Evolutionary conservation across 805 yeast species (phyloP).

Genomic region (Nakazawaea sp.): DNA sequence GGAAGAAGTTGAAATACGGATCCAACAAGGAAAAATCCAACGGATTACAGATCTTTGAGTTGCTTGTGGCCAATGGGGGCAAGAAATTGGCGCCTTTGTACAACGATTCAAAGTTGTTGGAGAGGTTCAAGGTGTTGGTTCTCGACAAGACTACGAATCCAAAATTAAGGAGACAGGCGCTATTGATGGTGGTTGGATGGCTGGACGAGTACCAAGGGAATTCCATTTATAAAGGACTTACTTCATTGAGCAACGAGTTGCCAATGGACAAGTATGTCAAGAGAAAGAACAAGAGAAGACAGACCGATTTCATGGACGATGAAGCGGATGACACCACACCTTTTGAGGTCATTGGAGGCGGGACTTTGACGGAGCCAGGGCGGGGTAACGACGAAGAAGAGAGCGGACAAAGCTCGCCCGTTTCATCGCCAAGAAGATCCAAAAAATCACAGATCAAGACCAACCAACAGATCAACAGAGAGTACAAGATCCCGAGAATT

Average conservation of each 20-base stretch:
- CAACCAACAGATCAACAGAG: slow-evolving; percentile 33
- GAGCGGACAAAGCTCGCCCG: background rate
- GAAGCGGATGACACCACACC: slow-evolving; percentile 37
- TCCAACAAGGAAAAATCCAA: slow-evolving; percentile 52
- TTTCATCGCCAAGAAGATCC: background rate
- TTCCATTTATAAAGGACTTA: slow-evolving; percentile 42
- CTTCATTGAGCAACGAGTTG: slow-evolving; percentile 34
- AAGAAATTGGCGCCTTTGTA: slow-evolving; percentile 40
- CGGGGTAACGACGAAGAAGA: slow-evolving; percentile 10
- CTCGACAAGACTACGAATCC: slow-evolving; percentile 30
- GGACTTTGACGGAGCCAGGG: too few species aligned
- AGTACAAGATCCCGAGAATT: slow-evolving; percentile 60
- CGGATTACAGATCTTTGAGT: slow-evolving; percentile 53
- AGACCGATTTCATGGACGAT: slow-evolving; percentile 43
- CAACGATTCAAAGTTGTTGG: slow-evolving; percentile 61
- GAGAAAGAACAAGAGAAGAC: slow-evolving; percentile 12
- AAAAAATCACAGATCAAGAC: slow-evolving; percentile 12
- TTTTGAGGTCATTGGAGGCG: slow-evolving; percentile 20
- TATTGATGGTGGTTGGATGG: slow-evolving; percentile 62
- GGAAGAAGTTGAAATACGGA: slow-evolving; percentile 91
- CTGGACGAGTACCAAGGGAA: slow-evolving; percentile 43
- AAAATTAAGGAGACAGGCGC: slow-evolving; percentile 39
- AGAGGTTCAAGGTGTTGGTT: slow-evolving; percentile 47
- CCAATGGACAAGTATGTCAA: slow-evolving; percentile 24
- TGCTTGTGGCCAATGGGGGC: slow-evolving; percentile 51